Base-by-base conservation (phyloP, 106 monocot species). In the Dendrobium officinale region DNA sequence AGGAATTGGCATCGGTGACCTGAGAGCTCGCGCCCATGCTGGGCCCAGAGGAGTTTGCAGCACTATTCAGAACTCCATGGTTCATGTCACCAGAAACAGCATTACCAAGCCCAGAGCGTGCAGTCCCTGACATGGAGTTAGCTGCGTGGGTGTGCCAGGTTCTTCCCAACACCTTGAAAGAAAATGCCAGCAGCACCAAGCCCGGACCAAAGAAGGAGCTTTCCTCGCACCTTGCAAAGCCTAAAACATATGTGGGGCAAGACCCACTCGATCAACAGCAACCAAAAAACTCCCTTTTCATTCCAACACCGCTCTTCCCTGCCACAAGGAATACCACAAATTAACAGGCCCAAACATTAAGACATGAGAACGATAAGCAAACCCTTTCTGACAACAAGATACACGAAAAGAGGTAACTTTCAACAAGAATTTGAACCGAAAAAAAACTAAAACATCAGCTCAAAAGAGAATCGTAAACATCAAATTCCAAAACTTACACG, bases 1-100 rank as follows among this genome's bases (percentile, higher is more conserved):
- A 77, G 8, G 93, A 90, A 54, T 93, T 93, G 59, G 83, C 87
- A 75, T 93, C 93, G 6, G 90, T 93, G 8, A 93, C 84, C 45
- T 90, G 81, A 11, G 93, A 93, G 51, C 93, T 90, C 3, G 81
- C 84, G 2, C 88, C 92, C 73, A 90, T 67, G 73, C 88, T 85
- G 1, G 90, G 88, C 17, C 89, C 91, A 55, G 88, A 84, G 33
- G 92, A 93, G 80, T 88, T 89, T 9, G 85, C 78, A 3, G 87
- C 72, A 70, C 87, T 84, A 66, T 90, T 90, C 20, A 77, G 83
- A 6, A 82, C 77, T 22, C 85, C 87, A 17, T 72, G 79, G 75
- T 90, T 90, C 83, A 86, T 88, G 47, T 86, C 89, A 27, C 82
- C 75, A 66, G 80, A 78, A 11, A 54, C 10, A 84, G 64, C 18